phyloP scores from a whole-genome alignment of 192 early-diverging fungal genomes.

The Podila epicladia region DNA sequence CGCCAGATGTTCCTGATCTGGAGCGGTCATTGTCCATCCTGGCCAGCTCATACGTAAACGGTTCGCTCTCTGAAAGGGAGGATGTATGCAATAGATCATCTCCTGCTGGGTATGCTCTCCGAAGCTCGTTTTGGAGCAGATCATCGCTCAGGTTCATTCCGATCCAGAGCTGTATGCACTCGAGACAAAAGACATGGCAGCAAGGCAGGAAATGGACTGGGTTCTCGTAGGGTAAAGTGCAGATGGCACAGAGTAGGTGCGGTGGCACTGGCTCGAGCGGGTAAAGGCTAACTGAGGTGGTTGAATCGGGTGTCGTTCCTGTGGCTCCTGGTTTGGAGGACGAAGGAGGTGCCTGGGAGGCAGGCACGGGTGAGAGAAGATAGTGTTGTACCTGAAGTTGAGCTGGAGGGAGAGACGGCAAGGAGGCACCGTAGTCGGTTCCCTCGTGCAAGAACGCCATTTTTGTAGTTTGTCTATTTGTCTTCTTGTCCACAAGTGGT shows the following conservation, averaged over 20 bases:
- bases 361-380: slow-evolving; percentile 37
- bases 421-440: neutral
- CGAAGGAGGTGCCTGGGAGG: slow-evolving; percentile 15
- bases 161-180: slow-evolving; percentile 51
- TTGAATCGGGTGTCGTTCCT: neutral
- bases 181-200: slow-evolving; percentile 49
- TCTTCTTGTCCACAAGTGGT: no score
- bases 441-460: neutral
- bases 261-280: slow-evolving; percentile 42
- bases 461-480: no score
- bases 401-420: neutral
- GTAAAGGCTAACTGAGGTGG: slow-evolving; percentile 22
- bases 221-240: slow-evolving; percentile 47
- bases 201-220: slow-evolving; percentile 50
- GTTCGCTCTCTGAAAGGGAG: slow-evolving; percentile 6
- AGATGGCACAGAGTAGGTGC: slow-evolving; percentile 42
- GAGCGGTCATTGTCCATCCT: slow-evolving; percentile 28
- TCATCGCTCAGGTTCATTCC: slow-evolving; percentile 48
- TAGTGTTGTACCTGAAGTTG: slow-evolving; percentile 9
- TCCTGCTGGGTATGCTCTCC: slow-evolving; percentile 39
- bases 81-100: slow-evolving; percentile 7
- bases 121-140: slow-evolving; percentile 37
- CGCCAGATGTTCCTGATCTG: neutral
- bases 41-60: slow-evolving; percentile 41
- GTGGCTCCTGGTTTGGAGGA: neutral